Evolutionary conservation across 2,329 filamentous ascomycete genomes (phyloP), one percentile per base, ranked within the genome.

Genomic region (Passalora sequoiae): DNA sequence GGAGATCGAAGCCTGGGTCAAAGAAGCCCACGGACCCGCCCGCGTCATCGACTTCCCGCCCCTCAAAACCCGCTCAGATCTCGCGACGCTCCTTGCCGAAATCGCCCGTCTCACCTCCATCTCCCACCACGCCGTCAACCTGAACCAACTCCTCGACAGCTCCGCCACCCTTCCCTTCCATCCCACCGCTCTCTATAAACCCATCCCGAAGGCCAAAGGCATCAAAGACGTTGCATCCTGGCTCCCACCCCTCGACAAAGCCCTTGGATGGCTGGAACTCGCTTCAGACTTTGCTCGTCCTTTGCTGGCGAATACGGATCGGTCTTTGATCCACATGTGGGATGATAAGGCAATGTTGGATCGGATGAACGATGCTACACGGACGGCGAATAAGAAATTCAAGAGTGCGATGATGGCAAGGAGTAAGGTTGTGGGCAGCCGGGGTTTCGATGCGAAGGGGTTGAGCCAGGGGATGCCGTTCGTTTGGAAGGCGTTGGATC

Each of bases 391-490:
- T 6, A 45, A 40, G 6, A 43, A 17, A 3, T 74, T 72, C 50
- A 59, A 59, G 52, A 40, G 27, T 8, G 47, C 51, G 13, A 71
- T 74, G 68, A 36, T 56, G 41, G 47, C 31, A 3, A 62, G 72
- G 30, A 72, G 70, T 53, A 40, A 55, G 3, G 49, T 57, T 20
- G 56, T 74, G 7, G 56, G 57, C n/a, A 56, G 44, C 4, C 63
- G 69, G n/a, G 47, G 16, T 0, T 74, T 76, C 55, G 69, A 69
- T 46, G 44, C 43, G 3, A 35, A 68, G 4, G 72, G 71, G 0
- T 59, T 74, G 32, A 65, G 63, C 49, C 62, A 67, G 46, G 70
- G 70, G 2, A 73, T 72, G 70, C 72, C 72, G 5, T 73, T 73
- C 47, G 33, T 74, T 1, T 75, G 63, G 62, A 58, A 57, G 30